Conservation (phyloP, 805 yeast species). For the Yamadazyma ubonensis region DNA sequence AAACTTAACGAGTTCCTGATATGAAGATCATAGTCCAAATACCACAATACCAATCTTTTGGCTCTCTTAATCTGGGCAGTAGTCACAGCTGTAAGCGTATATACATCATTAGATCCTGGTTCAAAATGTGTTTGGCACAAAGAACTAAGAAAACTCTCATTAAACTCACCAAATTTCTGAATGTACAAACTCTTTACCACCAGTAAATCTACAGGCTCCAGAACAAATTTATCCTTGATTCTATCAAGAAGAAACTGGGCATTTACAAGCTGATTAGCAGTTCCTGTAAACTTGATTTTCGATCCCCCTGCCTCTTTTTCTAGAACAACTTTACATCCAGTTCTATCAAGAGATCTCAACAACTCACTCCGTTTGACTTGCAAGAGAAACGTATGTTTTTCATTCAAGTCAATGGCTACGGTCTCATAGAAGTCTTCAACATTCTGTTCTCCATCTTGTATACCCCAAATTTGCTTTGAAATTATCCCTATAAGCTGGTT, state of each 20-base stretch:
- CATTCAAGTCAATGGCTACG: conserved; percentile 30
- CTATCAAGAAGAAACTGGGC: conserved; percentile 41
- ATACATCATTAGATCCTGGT: conserved; percentile 23
- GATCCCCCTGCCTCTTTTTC: conserved; percentile 27
- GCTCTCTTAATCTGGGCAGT: conserved; percentile 31
- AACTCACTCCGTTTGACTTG: conserved; percentile 38
- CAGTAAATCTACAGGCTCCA: conserved; percentile 33
- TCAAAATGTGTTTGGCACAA: conserved; percentile 37
- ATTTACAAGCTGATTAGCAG: conserved; percentile 41
- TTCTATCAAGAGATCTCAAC: conserved; percentile 38
- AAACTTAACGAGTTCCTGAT: conserved; percentile 19
- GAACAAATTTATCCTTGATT: conserved; percentile 26
- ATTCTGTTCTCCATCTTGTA: conserved; percentile 17
- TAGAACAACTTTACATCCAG: conserved; percentile 41
- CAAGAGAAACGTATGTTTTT: conserved; percentile 41
- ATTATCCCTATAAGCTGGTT: conserved; percentile 10
- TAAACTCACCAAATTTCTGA: conserved; percentile 27
- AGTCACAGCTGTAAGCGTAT: conserved; percentile 31
- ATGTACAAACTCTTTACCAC: conserved; percentile 24
- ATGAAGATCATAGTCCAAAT: conserved; percentile 33
- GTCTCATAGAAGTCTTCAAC: conserved; percentile 33
- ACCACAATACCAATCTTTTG: conserved; percentile 40
- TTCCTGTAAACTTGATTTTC: conserved; percentile 39
- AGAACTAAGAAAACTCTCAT: conserved; percentile 26
- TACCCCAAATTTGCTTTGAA: conserved; percentile 13